These are phyloP conservation scores for Isabelozyma pseudorhagii DNA, from an alignment of 805 yeast species.

Conservation along the genomic window DNA sequence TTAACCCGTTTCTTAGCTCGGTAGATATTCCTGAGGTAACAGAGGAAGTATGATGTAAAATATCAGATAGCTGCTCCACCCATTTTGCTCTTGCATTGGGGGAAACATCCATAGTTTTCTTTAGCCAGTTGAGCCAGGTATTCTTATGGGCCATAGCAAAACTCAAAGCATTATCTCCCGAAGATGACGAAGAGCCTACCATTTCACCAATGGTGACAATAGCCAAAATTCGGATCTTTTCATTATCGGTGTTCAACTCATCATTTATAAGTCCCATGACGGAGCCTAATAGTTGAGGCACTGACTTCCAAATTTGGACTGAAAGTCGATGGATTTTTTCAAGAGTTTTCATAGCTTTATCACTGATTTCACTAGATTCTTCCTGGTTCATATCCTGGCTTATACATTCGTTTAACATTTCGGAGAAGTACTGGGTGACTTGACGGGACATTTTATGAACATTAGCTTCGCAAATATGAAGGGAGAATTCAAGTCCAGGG, in stretches of 20 bases:
- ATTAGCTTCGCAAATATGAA: conserved; percentile 66
- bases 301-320: conserved; percentile 69
- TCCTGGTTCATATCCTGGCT: conserved; percentile 17
- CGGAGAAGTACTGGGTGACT: conserved; percentile 77
- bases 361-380: conserved; percentile 12
- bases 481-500: conserved; percentile 63
- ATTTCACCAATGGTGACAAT: conserved; percentile 72
- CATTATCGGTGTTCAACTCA: conserved; percentile 72
- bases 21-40: conserved; percentile 45
- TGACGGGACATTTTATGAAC: conserved; percentile 72
- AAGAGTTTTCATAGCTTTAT: conserved; percentile 39
- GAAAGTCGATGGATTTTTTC: conserved; percentile 61
- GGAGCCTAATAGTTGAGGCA: conserved; percentile 70
- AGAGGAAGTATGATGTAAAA: conserved; percentile 45
- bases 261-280: conserved; percentile 78
- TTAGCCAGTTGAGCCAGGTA: conserved; percentile 70
- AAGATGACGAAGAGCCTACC: conserved; percentile 30
- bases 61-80: conserved; percentile 55
- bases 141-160: conserved; percentile 57
- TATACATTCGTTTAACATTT: conserved; percentile 56
- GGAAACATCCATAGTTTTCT: conserved; percentile 68
- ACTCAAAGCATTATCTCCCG: conserved; percentile 47
- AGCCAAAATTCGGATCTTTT: conserved; percentile 59
- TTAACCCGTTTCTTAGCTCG: conserved; percentile 46
- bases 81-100: conserved; percentile 64